phyloP scores from a whole-genome alignment of 176 grass and related monocot genomes.

The Puya raimondii region DNA sequence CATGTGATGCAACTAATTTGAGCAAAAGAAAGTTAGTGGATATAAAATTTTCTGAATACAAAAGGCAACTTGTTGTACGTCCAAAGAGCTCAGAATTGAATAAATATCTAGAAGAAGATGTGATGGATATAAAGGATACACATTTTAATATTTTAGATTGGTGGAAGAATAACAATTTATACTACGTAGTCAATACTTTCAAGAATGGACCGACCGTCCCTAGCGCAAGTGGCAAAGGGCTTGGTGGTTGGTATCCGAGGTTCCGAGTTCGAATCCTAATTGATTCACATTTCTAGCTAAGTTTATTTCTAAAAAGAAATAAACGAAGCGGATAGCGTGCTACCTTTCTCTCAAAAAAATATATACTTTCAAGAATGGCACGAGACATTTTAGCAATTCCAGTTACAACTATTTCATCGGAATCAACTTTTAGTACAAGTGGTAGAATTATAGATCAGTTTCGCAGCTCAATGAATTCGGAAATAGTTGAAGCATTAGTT shows the following conservation, averaged over 20 bases:
- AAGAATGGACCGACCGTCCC: too few relatives aligned
- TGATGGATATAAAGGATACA: background rate
- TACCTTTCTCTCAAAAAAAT: too few relatives aligned
- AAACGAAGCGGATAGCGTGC: too few relatives aligned
- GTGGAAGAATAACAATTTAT: background rate
- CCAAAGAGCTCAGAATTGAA: conserved; percentile 10
- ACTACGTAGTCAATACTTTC: conserved; percentile 15
- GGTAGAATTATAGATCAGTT: conserved; percentile 11
- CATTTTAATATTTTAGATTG: conserved; percentile 18
- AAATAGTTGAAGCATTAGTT: conserved; percentile 16
- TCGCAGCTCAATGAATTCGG: background rate
- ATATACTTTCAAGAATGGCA: conserved; percentile 19
- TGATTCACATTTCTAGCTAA: too few relatives aligned
- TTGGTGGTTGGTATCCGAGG: too few relatives aligned
- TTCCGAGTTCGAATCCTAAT: too few relatives aligned
- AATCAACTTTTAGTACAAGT: conserved; percentile 20
- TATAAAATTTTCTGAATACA: too few relatives aligned
- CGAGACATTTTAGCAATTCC: conserved; percentile 18
- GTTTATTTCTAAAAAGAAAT: too few relatives aligned
- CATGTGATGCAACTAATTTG: too few relatives aligned
- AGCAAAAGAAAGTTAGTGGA: too few relatives aligned
- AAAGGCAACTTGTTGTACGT: too few relatives aligned
- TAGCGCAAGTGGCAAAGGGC: too few relatives aligned
- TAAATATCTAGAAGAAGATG: conserved; percentile 3
- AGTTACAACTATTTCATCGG: conserved; percentile 6